A percentile compares a stretch with the other conserved stretches of the same genome.
These are phyloP conservation scores for Fusarium foetens DNA, from an alignment of 2,329 filamentous ascomycete genomes.

Conservation along the genomic window DNA sequence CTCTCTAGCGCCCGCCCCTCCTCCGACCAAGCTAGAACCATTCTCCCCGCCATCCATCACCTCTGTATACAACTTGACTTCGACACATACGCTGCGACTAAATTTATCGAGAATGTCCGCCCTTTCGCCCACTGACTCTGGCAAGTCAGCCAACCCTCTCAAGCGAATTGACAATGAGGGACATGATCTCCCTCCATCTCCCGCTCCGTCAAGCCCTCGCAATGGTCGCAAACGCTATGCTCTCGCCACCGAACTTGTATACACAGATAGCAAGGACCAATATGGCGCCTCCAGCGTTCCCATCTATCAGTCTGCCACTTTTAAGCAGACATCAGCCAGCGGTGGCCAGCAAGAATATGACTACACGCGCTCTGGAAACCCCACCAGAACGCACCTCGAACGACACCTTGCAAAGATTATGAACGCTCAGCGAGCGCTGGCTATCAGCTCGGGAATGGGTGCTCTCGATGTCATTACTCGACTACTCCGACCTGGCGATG, in stretches of 20 bases:
- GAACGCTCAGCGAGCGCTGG: conserved; percentile 89
- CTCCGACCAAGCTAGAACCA: neutral
- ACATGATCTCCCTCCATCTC: conserved; percentile 88
- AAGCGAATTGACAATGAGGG: conserved; percentile 81
- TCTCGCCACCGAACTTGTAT: conserved; percentile 94
- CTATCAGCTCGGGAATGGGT: conserved; percentile 97
- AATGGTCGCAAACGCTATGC: conserved; percentile 86
- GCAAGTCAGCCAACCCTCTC: conserved; percentile 53
- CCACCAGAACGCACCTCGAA: conserved; percentile 94
- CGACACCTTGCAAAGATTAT: conserved; percentile 98
- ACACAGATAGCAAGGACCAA: conserved; percentile 95
- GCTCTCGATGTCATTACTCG: conserved; percentile 96
- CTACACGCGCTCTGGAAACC: conserved; percentile 97
- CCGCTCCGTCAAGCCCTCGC: conserved; percentile 89
- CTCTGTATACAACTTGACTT: neutral
- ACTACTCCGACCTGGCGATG: conserved; percentile 88
- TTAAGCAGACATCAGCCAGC: conserved; percentile 87
- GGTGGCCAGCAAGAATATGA: conserved; percentile 91
- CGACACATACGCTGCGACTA: neutral
- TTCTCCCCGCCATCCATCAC: conserved; percentile 10
- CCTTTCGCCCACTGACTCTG: conserved; percentile 42
- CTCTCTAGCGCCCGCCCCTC: neutral
- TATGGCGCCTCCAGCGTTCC: conserved; percentile 96
- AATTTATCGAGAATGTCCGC: conserved; percentile 33
- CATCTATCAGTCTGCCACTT: conserved; percentile 98